These are phyloP conservation scores for Scenedesmus sp. DNA, from an alignment of 163 green algal genomes.

Conservation along the genomic window DNA sequence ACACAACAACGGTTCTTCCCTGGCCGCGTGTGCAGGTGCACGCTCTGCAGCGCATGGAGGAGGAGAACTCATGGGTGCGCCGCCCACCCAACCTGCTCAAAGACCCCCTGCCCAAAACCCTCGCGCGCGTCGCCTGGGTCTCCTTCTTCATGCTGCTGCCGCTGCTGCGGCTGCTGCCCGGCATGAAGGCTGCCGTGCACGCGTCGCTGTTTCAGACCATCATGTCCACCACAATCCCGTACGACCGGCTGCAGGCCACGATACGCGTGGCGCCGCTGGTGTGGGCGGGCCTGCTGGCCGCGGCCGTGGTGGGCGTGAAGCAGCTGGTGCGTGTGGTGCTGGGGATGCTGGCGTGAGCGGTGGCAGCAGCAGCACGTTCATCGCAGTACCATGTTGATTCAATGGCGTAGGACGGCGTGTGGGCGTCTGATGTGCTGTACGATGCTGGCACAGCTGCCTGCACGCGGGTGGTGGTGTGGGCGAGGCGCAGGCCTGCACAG, in stretches of 20 bases:
- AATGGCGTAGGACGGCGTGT: too few relatives aligned
- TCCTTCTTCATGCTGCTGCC: slow-evolving; percentile 52
- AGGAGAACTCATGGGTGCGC: slow-evolving; percentile 52
- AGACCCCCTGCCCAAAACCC: slow-evolving; percentile 35
- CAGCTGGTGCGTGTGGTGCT: neutral
- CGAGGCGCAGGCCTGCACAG: too few relatives aligned
- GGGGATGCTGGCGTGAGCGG: neutral
- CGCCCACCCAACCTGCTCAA: neutral
- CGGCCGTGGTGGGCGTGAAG: neutral
- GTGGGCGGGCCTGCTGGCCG: slow-evolving; percentile 17
- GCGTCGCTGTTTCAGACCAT: slow-evolving; percentile 44
- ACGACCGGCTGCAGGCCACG: slow-evolving; percentile 38
- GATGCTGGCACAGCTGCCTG: neutral
- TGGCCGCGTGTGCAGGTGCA: slow-evolving; percentile 33
- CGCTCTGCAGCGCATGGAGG: slow-evolving; percentile 54
- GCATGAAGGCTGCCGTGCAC: neutral
- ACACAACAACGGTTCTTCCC: too few relatives aligned
- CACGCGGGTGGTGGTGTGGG: too few relatives aligned
- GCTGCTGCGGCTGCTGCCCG: slow-evolving; percentile 40
- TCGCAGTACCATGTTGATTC: too few relatives aligned
- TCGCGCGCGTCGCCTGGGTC: slow-evolving; percentile 36
- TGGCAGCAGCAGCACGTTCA: too few relatives aligned
- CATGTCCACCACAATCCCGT: slow-evolving; percentile 38
- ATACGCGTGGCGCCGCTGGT: slow-evolving; percentile 21
- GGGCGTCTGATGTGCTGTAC: neutral